A percentile compares a stretch with the other conserved stretches of the same genome.
These are phyloP conservation scores for Vigna radiata DNA, from an alignment of 306 rosid species.

Conservation along the genomic window DNA sequence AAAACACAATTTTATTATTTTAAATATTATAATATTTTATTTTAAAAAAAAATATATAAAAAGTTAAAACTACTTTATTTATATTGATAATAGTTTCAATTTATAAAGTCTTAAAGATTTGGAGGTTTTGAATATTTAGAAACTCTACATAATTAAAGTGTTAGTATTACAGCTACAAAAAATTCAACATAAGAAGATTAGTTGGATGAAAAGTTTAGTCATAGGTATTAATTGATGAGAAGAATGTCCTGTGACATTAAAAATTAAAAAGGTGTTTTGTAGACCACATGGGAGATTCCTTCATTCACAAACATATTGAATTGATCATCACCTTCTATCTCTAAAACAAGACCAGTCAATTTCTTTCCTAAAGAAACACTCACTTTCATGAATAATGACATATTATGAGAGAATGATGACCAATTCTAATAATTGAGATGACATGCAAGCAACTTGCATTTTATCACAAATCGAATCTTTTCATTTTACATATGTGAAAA, in stretches of 20 bases:
- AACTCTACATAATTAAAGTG: neutral
- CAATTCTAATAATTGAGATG: neutral
- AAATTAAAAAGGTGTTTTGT: neutral
- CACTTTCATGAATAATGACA: constrained; percentile 23
- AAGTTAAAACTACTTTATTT: no score
- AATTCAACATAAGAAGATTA: neutral
- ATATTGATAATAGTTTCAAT: no score
- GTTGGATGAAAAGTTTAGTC: neutral
- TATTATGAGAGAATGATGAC: neutral
- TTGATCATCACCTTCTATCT: neutral
- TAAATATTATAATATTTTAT: no score
- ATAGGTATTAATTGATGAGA: neutral
- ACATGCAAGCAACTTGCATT: neutral
- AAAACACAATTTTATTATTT: no score
- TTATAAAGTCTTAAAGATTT: no score
- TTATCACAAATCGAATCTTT: neutral
- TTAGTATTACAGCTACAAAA: neutral
- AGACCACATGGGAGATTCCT: constrained; percentile 18
- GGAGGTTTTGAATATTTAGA: no score
- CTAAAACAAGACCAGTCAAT: neutral
- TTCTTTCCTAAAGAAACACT: neutral
- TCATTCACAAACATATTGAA: constrained; percentile 3
- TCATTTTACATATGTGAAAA: neutral
- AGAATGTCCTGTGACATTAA: neutral
- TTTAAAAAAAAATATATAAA: no score